Base-by-base conservation (phyloP, 1,139 yeast genomes). In the Debaryomyces robertsiae region DNA sequence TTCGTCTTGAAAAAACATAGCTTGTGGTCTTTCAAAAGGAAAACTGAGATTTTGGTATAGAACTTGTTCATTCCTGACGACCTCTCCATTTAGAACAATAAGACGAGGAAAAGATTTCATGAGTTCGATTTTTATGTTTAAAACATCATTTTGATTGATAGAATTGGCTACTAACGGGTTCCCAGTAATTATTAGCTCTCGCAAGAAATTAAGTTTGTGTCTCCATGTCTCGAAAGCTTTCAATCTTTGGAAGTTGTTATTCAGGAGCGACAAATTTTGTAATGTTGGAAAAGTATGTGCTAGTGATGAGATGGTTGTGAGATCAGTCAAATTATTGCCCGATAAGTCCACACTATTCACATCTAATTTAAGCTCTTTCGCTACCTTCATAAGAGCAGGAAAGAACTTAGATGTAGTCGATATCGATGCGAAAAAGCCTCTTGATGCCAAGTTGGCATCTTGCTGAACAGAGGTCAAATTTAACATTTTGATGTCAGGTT, bases 361-460 rank as follows among this genome's bases (percentile, higher is more conserved):
- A 2, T 71, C 71, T 11, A 75, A 48, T 33, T 75, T 75, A 32
- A 70, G 55, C 35, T 75, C 77, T 39, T 71, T 70, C 1, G 96
- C 96, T 14, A 94, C 67, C 58, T 86, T 89, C 89, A 93, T 82
- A 49, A 93, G 67, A 0, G 98, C 98, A 3, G 91, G 87, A 61
- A 93, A 90, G 75, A 91, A 83, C 60, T 91, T 91, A 11, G 94
- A 77, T 1, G 79, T 61, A 3, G 80, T 74, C 37, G 82, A 75
- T 6, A 81, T 67, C 13, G 78, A 68, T 16, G 79, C 75, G 50
- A 90, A 81, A 42, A 89, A 69, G 0, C 96, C 96, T 47, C 76
- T 76, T 13, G 76, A 67, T 14, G 65, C 65, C 36, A 93, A 68
- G 11, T 64, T 72, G 22, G 79, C 83, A 57, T 93, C 98, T 39